Percentiles rank a stretch among this genome's conserved stretches.
These are phyloP conservation scores for Aspergillus novofumigatus DNA, from an alignment of 2,329 filamentous ascomycete species.

Conservation along the genomic window DNA sequence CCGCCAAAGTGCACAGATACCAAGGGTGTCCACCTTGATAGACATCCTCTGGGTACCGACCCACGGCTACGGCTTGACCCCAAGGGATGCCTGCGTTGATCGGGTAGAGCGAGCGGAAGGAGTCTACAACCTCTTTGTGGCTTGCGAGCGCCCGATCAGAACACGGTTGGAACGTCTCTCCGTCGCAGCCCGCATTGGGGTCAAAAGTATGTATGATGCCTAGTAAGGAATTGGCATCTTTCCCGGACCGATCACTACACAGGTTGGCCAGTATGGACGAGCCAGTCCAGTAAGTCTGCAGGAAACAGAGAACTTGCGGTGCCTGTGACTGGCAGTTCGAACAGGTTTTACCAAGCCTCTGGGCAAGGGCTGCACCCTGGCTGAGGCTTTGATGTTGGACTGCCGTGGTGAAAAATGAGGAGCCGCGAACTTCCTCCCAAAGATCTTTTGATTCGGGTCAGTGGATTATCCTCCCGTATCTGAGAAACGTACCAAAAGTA, in stretches of 20 bases:
- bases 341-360: slow-evolving; percentile 59
- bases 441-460: slow-evolving; percentile 44
- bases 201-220: slow-evolving; percentile 67
- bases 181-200: slow-evolving; percentile 60
- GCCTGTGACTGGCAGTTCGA: slow-evolving; percentile 59
- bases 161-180: slow-evolving; percentile 72
- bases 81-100: slow-evolving; percentile 64
- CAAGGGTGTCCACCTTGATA: slow-evolving; percentile 78
- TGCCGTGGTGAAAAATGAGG: slow-evolving; percentile 72
- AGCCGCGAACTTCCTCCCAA: slow-evolving; percentile 74
- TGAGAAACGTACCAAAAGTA: slow-evolving; percentile 46
- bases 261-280: slow-evolving; percentile 67
- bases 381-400: slow-evolving; percentile 61
- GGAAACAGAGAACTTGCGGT: slow-evolving; percentile 67
- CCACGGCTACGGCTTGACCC: slow-evolving; percentile 59
- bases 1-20: slow-evolving; percentile 71
- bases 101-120: slow-evolving; percentile 66
- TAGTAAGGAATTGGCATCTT: slow-evolving; percentile 68
- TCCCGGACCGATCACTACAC: slow-evolving; percentile 59
- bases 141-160: slow-evolving; percentile 64
- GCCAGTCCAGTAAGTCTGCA: slow-evolving; percentile 69
- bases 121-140: slow-evolving; percentile 70
- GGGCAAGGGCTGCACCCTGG: slow-evolving; percentile 60
- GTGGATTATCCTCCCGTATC: not conserved
- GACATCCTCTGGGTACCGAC: slow-evolving; percentile 66